Conservation (phyloP, 192 early-diverging fungal genomes). For the Podila minutissima region DNA sequence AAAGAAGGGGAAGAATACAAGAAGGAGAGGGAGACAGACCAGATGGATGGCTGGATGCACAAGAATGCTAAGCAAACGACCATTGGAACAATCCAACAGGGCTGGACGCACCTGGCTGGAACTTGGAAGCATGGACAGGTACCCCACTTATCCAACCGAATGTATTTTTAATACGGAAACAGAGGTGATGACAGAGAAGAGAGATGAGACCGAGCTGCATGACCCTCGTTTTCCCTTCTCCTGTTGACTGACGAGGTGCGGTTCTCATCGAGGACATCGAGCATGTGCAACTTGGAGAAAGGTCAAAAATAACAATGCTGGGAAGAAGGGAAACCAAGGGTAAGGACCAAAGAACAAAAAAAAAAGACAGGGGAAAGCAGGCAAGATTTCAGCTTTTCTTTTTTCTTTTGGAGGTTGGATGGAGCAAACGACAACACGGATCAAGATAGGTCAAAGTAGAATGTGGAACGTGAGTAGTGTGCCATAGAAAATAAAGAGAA, state of each 20-base stretch:
- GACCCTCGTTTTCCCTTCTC: not conserved
- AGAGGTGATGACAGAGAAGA: conserved; percentile 3
- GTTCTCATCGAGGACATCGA: not conserved
- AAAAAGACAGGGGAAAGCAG: not conserved
- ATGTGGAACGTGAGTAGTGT: not conserved
- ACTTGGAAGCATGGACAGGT: not conserved
- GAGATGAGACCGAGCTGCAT: conserved; percentile 4
- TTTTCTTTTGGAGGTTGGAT: not conserved
- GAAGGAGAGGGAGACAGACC: not conserved
- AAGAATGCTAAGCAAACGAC: not conserved
- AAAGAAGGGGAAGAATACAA: not conserved
- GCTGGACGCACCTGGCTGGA: not conserved
- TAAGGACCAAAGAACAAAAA: not conserved
- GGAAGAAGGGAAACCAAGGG: not conserved
- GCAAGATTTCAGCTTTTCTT: not conserved
- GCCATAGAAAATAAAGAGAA: not conserved
- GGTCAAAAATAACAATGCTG: not conserved
- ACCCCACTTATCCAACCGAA: too few species aligned
- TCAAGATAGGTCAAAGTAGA: not conserved
- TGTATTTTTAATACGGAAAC: not conserved
- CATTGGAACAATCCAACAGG: not conserved
- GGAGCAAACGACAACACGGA: not conserved
- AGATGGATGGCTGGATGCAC: not conserved
- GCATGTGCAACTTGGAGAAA: not conserved
- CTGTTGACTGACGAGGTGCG: not conserved